These are phyloP conservation scores for Aspergillus funiculosus DNA, from an alignment of 495 filamentous ascomycete species.

Conservation along the genomic window DNA sequence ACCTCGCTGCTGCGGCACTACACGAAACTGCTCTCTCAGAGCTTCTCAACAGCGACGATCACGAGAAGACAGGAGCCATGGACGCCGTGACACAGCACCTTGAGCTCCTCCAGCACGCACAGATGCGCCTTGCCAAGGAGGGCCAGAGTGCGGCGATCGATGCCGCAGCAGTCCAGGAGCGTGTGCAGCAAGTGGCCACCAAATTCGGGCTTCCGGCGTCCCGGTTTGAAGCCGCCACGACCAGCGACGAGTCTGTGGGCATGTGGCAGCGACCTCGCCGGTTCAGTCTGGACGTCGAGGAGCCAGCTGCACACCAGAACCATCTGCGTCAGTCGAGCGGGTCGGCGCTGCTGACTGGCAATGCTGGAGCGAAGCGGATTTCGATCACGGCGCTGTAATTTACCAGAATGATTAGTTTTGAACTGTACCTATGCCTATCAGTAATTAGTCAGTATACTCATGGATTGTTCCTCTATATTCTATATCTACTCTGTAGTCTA, in stretches of 20 bases:
- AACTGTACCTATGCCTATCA: too few species aligned
- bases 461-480: not conserved
- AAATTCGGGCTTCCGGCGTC: constrained; percentile 30
- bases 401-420: too few species aligned
- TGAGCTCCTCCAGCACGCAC: constrained; percentile 45
- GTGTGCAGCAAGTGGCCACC: constrained; percentile 28
- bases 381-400: constrained; percentile 22
- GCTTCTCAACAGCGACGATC: constrained; percentile 41
- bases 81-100: constrained; percentile 43
- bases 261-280: constrained; percentile 38
- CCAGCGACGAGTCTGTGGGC: constrained; percentile 27
- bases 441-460: too few species aligned
- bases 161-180: constrained; percentile 23
- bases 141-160: constrained; percentile 18
- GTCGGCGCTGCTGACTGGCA: constrained; percentile 28
- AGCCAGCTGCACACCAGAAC: constrained; percentile 31
- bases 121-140: constrained; percentile 26
- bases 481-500: too few species aligned
- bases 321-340: constrained; percentile 37
- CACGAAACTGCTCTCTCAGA: constrained; percentile 52
- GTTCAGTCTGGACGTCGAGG: constrained; percentile 39
- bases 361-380: constrained; percentile 23
- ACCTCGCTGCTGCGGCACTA: constrained; percentile 47
- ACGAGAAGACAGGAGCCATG: constrained; percentile 25
- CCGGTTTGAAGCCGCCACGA: constrained; percentile 22